These are phyloP conservation scores for Coemansia sp. DNA, from an alignment of 192 early-diverging fungal genomes.

Conservation along the genomic window DNA sequence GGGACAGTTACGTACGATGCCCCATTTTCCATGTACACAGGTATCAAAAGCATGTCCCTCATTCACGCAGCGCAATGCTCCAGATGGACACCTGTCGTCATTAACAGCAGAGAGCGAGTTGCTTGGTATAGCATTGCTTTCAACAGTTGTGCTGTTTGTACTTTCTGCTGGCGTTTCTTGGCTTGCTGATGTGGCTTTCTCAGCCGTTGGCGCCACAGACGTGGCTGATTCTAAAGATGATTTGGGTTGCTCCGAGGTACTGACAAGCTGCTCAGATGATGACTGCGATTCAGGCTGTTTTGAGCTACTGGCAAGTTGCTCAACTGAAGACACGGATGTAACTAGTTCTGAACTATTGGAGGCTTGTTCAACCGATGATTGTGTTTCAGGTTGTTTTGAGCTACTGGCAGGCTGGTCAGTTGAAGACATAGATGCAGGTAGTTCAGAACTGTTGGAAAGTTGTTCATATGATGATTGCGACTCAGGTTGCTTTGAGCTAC, in stretches of 20 bases:
- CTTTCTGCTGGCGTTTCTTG: background rate
- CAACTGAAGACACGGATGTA: background rate
- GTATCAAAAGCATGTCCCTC: slow-evolving; percentile 31
- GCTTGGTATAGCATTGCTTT: background rate
- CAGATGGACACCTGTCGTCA: slow-evolving; percentile 7
- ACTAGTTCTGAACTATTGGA: background rate
- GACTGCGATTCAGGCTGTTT: background rate
- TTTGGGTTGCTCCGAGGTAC: background rate
- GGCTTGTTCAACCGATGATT: too few species aligned
- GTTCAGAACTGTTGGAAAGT: background rate
- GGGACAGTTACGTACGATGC: slow-evolving; percentile 33
- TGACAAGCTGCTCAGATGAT: background rate
- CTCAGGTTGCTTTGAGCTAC: background rate
- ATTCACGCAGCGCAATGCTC: slow-evolving; percentile 23
- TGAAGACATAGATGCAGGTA: background rate
- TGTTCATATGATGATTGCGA: background rate
- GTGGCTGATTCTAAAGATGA: background rate
- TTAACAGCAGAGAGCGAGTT: background rate
- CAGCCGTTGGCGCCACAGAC: background rate
- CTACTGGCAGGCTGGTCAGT: background rate
- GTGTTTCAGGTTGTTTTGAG: too few species aligned
- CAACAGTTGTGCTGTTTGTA: background rate
- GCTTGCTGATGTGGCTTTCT: background rate
- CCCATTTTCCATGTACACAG: slow-evolving; percentile 45
- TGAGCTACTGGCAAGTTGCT: background rate